Evolutionary conservation across 2,329 filamentous ascomycete genomes (phyloP).

Genomic region (Sarocladiaceae sp.): DNA sequence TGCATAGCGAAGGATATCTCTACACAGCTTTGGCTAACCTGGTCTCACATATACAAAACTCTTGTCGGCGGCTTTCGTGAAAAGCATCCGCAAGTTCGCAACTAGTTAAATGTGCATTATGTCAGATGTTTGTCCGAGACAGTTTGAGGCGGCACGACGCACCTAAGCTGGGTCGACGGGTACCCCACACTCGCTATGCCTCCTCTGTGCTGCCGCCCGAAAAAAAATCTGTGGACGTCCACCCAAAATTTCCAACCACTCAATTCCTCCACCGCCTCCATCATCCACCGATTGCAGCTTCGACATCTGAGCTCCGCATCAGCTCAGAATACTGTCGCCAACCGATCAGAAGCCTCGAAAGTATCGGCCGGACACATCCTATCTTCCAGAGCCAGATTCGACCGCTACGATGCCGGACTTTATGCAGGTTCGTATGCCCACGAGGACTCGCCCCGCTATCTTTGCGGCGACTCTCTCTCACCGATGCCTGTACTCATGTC

Average conservation of each 20-base stretch:
- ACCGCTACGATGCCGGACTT: constrained; percentile 8
- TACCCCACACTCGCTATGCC: constrained; percentile 8
- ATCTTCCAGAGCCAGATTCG: not conserved
- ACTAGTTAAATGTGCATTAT: not conserved
- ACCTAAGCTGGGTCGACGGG: not conserved
- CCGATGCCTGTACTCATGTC: constrained; percentile 8
- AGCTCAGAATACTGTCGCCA: not conserved
- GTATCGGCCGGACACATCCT: not conserved
- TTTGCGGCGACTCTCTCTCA: no score
- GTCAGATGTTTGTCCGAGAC: not conserved
- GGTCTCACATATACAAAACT: no score
- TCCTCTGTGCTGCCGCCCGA: constrained; percentile 7
- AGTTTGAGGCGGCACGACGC: not conserved
- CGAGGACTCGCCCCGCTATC: not conserved
- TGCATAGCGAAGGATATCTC: constrained; percentile 7
- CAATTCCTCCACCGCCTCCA: constrained; percentile 9
- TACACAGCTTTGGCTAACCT: no score
- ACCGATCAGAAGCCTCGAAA: not conserved
- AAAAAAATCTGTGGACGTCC: constrained; percentile 7
- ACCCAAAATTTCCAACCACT: constrained; percentile 6
- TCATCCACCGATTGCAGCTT: not conserved
- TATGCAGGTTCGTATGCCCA: constrained; percentile 6
- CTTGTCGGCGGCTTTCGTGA: not conserved
- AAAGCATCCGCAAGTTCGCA: no score
- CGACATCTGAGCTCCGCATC: constrained; percentile 4